Evolutionary conservation across 306 rosid species (phyloP).

Genomic region (Citrullus amarus): DNA sequence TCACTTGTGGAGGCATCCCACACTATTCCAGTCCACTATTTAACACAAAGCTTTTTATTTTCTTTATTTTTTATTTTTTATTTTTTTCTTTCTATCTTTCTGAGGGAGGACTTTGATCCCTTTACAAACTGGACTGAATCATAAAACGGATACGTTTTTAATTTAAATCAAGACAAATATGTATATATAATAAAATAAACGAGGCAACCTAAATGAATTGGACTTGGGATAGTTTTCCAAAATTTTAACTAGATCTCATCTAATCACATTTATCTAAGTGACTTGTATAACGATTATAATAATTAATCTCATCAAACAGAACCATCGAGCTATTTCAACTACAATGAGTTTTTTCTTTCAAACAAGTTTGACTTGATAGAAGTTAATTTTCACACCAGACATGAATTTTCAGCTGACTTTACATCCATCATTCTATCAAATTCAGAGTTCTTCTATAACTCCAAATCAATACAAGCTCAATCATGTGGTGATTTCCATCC

Average conservation of each 20-base stretch:
- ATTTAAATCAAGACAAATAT: no score
- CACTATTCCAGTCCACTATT: background rate
- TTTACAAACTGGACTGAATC: background rate
- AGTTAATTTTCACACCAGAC: background rate
- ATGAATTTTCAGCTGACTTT: background rate
- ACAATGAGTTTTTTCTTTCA: background rate
- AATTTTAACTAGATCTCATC: background rate
- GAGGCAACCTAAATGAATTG: background rate
- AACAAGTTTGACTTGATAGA: background rate
- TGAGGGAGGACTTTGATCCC: background rate
- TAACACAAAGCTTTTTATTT: background rate
- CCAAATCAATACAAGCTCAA: background rate
- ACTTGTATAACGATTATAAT: background rate
- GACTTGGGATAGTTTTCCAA: background rate
- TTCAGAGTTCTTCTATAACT: background rate
- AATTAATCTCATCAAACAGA: background rate
- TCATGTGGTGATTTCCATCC: background rate
- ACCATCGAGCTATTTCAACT: background rate
- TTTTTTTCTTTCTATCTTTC: background rate
- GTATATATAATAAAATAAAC: no score
- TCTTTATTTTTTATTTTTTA: background rate
- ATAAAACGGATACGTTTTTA: background rate
- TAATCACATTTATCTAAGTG: background rate
- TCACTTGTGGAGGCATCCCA: slow-evolving; percentile 1
- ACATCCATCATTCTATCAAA: background rate